Conservation (phyloP, 1,284 basidiomycete species). For the Trametes sp. region DNA sequence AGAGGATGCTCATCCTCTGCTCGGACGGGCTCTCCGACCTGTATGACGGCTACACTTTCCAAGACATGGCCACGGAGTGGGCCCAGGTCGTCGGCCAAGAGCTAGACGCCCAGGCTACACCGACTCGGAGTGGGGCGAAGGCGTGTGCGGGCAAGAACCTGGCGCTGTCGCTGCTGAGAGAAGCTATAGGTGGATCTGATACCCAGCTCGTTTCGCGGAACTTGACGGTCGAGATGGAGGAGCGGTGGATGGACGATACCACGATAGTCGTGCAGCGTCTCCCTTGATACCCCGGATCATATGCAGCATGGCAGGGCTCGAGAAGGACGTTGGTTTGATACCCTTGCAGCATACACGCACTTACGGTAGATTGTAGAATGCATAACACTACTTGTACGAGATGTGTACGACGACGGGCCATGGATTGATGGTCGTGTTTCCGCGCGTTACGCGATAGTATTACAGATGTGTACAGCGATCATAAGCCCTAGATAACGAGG, state of each 20-base stretch:
- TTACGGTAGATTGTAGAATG: neutral
- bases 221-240: constrained; percentile 68
- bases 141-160: constrained; percentile 29
- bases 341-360: constrained; percentile 4
- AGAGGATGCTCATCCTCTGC: constrained; percentile 54
- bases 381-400: neutral
- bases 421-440: constrained; percentile 1
- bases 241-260: constrained; percentile 76
- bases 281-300: constrained; percentile 24
- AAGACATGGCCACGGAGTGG: constrained; percentile 52
- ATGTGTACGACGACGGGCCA: neutral
- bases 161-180: constrained; percentile 60
- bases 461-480: constrained; percentile 17
- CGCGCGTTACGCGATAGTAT: constrained; percentile 5
- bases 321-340: constrained; percentile 10
- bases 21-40: constrained; percentile 67
- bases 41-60: constrained; percentile 48
- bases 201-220: constrained; percentile 58
- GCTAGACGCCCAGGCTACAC: constrained; percentile 29
- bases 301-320: neutral
- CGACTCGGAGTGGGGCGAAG: neutral
- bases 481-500: constrained; percentile 17
- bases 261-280: constrained; percentile 61
- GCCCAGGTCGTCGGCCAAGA: constrained; percentile 44
- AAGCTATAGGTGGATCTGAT: constrained; percentile 65